Evolutionary conservation across 1,284 basidiomycete genomes (phyloP), one percentile per base, ranked within the genome.

Genomic region (Termitomyces sp.): DNA sequence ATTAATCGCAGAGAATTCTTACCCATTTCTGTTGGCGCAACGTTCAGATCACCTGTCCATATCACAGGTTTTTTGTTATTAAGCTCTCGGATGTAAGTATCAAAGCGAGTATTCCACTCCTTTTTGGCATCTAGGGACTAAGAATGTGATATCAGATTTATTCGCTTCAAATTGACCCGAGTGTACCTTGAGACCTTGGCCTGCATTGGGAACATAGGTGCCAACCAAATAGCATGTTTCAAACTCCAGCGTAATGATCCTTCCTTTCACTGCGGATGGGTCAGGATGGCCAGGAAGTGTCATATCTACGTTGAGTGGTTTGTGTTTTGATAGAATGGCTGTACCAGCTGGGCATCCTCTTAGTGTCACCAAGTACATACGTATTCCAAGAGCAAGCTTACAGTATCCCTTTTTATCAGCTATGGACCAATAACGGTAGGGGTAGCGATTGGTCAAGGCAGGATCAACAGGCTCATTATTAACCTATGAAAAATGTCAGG

Each of bases 151-250:
- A 49, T 38, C 13, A 49, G 14, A 38, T 43, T 24, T 40, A 21
- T 37, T 16, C 14, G n/a, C 9, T 19, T 19, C 1, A 16, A 5
- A 21, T 5, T 24, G 8, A 3, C 26, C 13, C 31, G 21, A 53
- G 43, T 60, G 24, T 52, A 87, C 90, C 80, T 93, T 92, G 42
- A 95, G 73, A 2, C 78, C 76, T 53, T 81, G 72, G 7, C 93
- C 93, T 0, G 93, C 91, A 62, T 95, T 95, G n/a, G 88, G 84
- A 21, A 90, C 88, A 58, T 95, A 95, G 1, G 91, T 94, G 9
- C 84, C 89, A 38, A 94, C 72, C 7, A 95, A 58, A 58, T 84
- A 93, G 50, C 72, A 80, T 39, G 74, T 78, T 43, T 81, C 78
- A 59, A 91, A 94, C 64, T 94, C 92, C 24, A 93, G 71, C 1